Conservation (phyloP, 2,329 filamentous ascomycete species). For the Hymenoscyphus fraxineus region DNA sequence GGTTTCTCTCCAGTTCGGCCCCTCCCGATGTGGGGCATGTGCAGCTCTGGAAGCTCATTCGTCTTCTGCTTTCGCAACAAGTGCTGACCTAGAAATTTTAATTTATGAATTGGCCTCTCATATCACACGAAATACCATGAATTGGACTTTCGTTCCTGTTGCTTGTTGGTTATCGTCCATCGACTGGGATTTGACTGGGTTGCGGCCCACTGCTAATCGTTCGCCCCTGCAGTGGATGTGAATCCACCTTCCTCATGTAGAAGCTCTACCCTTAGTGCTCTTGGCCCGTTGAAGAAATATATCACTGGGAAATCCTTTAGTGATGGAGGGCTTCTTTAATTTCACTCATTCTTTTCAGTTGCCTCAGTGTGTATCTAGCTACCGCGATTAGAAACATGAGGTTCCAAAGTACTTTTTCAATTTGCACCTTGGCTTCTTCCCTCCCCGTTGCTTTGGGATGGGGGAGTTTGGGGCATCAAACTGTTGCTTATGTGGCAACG, state of each 20-base stretch:
- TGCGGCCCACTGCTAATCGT: background rate
- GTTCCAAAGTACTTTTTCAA: background rate
- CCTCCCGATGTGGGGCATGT: background rate
- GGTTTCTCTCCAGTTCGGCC: background rate
- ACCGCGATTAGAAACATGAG: background rate
- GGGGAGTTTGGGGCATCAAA: conserved; percentile 58
- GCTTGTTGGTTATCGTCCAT: background rate
- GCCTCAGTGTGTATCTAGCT: background rate
- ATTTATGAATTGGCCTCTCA: background rate
- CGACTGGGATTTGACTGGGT: background rate
- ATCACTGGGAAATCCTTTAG: background rate
- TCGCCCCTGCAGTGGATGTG: background rate
- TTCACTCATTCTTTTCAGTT: background rate
- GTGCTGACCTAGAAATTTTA: background rate
- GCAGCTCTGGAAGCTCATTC: background rate
- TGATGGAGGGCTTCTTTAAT: background rate
- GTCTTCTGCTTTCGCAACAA: background rate
- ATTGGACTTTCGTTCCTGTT: background rate
- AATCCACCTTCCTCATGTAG: background rate
- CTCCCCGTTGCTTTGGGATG: conserved; percentile 24
- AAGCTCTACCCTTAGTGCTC: background rate
- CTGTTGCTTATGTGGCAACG: conserved; percentile 59
- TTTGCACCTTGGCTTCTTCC: background rate
- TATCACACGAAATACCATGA: background rate
- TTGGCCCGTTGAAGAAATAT: background rate